Evolutionary conservation across 495 filamentous ascomycete genomes (phyloP).

Genomic region (Trichoderma gamsii): DNA sequence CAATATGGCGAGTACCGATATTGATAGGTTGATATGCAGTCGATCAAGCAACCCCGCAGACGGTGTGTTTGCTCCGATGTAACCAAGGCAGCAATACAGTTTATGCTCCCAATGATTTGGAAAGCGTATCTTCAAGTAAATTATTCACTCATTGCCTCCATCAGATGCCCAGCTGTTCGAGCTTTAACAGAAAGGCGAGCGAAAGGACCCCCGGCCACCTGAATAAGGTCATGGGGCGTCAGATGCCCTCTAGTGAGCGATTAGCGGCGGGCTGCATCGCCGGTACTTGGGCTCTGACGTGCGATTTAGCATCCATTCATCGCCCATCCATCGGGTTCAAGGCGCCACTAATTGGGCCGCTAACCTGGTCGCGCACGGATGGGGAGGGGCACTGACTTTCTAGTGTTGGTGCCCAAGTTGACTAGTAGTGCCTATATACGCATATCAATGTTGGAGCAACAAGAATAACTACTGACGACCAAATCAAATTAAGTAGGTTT

Average conservation of each 20-base stretch:
- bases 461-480: too few relatives aligned
- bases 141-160: neutral
- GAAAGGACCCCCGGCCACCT: neutral
- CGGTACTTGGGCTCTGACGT: neutral
- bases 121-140: neutral
- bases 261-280: conserved; percentile 4
- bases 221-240: conserved; percentile 13
- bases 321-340: neutral
- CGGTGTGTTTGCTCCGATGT: neutral
- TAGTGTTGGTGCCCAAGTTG: too few relatives aligned
- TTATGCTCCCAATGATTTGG: too few relatives aligned
- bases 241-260: neutral
- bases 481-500: too few relatives aligned
- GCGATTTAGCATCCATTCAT: neutral
- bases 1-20: neutral
- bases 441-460: too few relatives aligned
- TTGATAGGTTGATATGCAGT: neutral
- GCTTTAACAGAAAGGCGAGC: neutral
- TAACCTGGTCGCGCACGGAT: conserved; percentile 1
- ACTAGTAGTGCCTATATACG: too few relatives aligned
- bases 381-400: neutral
- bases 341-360: neutral
- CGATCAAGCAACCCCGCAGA: conserved; percentile 5
- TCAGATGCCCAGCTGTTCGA: neutral
- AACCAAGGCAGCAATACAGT: too few relatives aligned